Evolutionary conservation across 2,329 filamentous ascomycete species (phyloP).

Genomic region (Phaeophleospora eucalypticola): DNA sequence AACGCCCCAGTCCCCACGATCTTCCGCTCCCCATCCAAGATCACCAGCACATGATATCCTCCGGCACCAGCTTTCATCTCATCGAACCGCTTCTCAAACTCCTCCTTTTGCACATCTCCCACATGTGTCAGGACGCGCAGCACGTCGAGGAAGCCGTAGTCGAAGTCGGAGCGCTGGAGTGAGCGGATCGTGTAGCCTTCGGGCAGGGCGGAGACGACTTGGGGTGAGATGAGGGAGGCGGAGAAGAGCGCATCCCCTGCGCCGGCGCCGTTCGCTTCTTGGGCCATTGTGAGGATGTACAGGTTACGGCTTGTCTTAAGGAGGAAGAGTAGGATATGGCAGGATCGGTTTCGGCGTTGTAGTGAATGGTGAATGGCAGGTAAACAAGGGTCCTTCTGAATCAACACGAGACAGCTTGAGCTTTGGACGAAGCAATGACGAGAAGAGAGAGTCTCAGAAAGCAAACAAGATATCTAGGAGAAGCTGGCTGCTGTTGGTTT

Average conservation of each 20-base stretch:
- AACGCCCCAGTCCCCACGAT: conserved; percentile 89
- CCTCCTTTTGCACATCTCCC: conserved; percentile 72
- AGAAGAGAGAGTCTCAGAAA: too few relatives aligned
- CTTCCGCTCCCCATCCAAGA: conserved; percentile 65
- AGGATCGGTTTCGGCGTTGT: background rate
- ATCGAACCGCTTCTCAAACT: conserved; percentile 75
- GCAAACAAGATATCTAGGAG: too few relatives aligned
- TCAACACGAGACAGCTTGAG: too few relatives aligned
- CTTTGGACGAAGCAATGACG: too few relatives aligned
- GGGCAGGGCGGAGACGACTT: conserved; percentile 68
- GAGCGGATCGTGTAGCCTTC: conserved; percentile 78
- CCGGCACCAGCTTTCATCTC: conserved; percentile 62
- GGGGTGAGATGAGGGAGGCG: conserved; percentile 68
- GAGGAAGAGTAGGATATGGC: background rate
- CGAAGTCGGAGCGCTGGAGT: conserved; percentile 72
- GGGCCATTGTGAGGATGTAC: conserved; percentile 7
- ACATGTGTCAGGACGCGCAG: conserved; percentile 88
- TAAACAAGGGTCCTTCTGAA: too few relatives aligned
- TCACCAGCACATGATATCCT: conserved; percentile 81
- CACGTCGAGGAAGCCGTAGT: conserved; percentile 81
- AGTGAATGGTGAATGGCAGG: too few relatives aligned
- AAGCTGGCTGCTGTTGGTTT: too few relatives aligned
- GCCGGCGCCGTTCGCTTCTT: conserved; percentile 12
- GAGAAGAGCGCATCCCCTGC: conserved; percentile 62
- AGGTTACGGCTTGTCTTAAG: background rate